Evolutionary conservation across 176 grass and related monocot species (phyloP).

Genomic region (Lolium rigidum): DNA sequence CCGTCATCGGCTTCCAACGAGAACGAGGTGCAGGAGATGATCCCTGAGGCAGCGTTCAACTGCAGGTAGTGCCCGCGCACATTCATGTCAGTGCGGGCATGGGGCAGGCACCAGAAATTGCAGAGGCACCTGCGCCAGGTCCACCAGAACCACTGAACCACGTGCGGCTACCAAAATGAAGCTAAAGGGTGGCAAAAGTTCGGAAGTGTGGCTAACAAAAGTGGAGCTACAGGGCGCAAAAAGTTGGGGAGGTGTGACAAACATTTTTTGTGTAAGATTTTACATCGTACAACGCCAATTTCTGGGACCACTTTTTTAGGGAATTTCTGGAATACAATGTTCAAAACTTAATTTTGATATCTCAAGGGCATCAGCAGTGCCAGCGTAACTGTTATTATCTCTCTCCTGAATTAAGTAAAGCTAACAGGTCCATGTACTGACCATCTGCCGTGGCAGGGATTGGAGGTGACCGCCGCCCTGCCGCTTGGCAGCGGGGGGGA

Average conservation of each 20-base stretch:
- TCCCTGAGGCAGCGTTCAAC: not conserved
- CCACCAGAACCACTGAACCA: not conserved
- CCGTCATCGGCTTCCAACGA: not conserved
- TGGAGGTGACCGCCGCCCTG: no score
- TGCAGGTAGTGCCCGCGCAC: not conserved
- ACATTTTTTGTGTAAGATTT: not conserved
- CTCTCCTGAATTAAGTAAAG: conserved; percentile 63
- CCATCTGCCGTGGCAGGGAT: no score
- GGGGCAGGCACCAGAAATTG: not conserved
- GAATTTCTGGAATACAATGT: conserved; percentile 13
- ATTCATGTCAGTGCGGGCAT: not conserved
- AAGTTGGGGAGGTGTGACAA: not conserved
- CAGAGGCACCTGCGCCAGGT: not conserved
- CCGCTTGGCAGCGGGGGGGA: no score
- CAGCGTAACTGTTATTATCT: conserved; percentile 1
- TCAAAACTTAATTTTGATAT: conserved; percentile 58
- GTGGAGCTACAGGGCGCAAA: not conserved
- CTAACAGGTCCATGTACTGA: conserved; percentile 60
- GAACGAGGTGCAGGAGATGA: not conserved
- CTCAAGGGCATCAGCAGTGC: conserved; percentile 50
- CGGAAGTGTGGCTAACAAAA: not conserved
- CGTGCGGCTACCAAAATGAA: not conserved
- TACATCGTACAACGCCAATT: not conserved
- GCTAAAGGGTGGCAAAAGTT: not conserved
- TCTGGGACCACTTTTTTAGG: not conserved